These are phyloP conservation scores for Aspergillus pseudotamarii DNA, from an alignment of 2,329 filamentous ascomycete species.

Conservation along the genomic window DNA sequence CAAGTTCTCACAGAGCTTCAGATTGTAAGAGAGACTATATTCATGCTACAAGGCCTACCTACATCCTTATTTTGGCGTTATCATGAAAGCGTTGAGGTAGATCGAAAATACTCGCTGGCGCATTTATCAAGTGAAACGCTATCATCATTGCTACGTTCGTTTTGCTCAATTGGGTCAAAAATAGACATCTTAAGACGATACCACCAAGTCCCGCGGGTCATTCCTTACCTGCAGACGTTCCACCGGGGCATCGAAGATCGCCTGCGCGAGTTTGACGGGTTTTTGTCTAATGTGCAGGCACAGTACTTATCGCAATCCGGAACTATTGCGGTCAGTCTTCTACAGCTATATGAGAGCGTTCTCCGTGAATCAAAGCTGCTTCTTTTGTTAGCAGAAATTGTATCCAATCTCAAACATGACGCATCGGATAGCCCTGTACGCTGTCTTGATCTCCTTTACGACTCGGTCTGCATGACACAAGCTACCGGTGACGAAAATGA, in stretches of 20 bases:
- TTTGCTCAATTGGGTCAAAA: slow-evolving; percentile 52
- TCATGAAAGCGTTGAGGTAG: slow-evolving; percentile 38
- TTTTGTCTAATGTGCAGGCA: slow-evolving; percentile 63
- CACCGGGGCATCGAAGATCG: slow-evolving; percentile 63
- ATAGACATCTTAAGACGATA: slow-evolving; percentile 55
- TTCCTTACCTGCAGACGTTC: slow-evolving; percentile 71
- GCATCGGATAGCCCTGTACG: slow-evolving; percentile 60
- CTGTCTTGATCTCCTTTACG: slow-evolving; percentile 78
- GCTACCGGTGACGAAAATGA: slow-evolving; percentile 64
- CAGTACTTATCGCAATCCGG: slow-evolving; percentile 58
- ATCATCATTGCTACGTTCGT: slow-evolving; percentile 40
- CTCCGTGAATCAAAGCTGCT: slow-evolving; percentile 58
- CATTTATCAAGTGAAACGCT: slow-evolving; percentile 38
- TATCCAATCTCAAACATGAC: slow-evolving; percentile 57
- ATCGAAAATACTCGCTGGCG: slow-evolving; percentile 38
- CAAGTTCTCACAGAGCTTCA: slow-evolving; percentile 68
- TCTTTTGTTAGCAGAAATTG: slow-evolving; percentile 61
- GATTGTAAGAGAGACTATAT: slow-evolving; percentile 74
- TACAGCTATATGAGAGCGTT: slow-evolving; percentile 63
- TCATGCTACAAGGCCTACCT: slow-evolving; percentile 79
- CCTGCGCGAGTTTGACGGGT: slow-evolving; percentile 60
- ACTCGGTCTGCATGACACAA: slow-evolving; percentile 70
- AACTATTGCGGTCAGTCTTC: slow-evolving; percentile 67
- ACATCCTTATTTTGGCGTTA: slow-evolving; percentile 68
- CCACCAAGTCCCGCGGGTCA: slow-evolving; percentile 47